A percentile compares a stretch with the other conserved stretches of the same genome.
Conservation (phyloP, 371 early-diverging fungal genomes). For the Dentiscutata heterogama region DNA sequence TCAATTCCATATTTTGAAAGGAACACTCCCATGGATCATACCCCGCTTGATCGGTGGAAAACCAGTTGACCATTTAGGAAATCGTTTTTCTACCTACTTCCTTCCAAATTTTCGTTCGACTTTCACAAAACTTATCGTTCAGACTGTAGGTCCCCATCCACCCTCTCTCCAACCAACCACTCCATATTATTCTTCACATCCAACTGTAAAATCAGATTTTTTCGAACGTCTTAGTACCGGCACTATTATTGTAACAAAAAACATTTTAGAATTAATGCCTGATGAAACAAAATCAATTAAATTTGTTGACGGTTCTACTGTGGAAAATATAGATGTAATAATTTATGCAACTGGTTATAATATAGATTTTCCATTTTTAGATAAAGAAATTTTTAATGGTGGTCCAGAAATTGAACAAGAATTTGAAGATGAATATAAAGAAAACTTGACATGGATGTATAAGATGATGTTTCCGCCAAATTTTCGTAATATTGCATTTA, state of each 20-base stretch:
- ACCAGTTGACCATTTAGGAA: constrained; percentile 59
- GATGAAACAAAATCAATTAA: constrained; percentile 52
- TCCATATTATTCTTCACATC: constrained; percentile 52
- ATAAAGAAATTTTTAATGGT: constrained; percentile 54
- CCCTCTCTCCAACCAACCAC: constrained; percentile 49
- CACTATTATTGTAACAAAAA: constrained; percentile 57
- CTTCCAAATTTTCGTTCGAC: constrained; percentile 23
- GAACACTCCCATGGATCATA: constrained; percentile 54
- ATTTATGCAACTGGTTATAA: constrained; percentile 75
- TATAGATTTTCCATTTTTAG: constrained; percentile 62
- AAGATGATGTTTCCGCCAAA: constrained; percentile 57
- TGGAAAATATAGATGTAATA: constrained; percentile 66
- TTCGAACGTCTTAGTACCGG: constrained; percentile 61
- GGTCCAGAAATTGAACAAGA: constrained; percentile 51
- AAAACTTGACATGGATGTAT: constrained; percentile 54
- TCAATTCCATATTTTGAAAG: neutral
- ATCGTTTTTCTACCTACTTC: constrained; percentile 46
- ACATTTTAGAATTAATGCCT: constrained; percentile 52
- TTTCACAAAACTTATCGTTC: neutral
- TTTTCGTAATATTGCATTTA: constrained; percentile 60
- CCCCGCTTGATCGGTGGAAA: constrained; percentile 57
- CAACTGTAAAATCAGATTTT: constrained; percentile 58
- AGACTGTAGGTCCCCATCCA: constrained; percentile 49
- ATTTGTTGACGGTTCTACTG: constrained; percentile 67
- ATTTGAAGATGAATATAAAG: constrained; percentile 46